Evolutionary conservation across 2,329 filamentous ascomycete genomes (phyloP).

Genomic region (Xylariaceae sp.): DNA sequence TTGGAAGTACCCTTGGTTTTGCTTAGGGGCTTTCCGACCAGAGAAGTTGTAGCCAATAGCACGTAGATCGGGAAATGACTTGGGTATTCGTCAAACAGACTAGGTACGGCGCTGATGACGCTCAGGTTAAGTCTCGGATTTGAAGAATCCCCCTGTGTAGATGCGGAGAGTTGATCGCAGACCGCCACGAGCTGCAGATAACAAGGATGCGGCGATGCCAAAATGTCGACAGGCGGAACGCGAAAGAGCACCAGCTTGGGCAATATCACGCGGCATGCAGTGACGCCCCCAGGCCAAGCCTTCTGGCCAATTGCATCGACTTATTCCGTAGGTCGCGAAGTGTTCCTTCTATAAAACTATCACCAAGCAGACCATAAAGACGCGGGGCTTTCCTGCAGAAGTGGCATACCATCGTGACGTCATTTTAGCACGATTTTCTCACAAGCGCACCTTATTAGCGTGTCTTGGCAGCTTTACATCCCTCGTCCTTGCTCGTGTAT

Average conservation of each 20-base stretch:
- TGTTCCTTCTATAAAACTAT: background rate
- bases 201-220: background rate
- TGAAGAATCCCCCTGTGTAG: background rate
- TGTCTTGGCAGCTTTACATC: no score
- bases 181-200: slow-evolving; percentile 1
- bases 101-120: no score
- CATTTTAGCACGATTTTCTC: slow-evolving; percentile 10
- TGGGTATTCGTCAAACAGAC: slow-evolving; percentile 1
- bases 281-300: background rate
- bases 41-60: slow-evolving; percentile 4
- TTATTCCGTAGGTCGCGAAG: background rate
- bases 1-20: slow-evolving; percentile 20
- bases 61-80: background rate
- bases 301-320: slow-evolving; percentile 3
- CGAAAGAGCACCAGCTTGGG: background rate
- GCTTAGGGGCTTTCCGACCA: background rate
- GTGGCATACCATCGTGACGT: slow-evolving; percentile 24
- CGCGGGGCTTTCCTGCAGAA: slow-evolving; percentile 7
- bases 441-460: background rate
- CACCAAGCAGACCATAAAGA: background rate
- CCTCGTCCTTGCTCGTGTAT: no score
- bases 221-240: slow-evolving; percentile 8
- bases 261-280: slow-evolving; percentile 12
- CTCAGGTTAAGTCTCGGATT: no score
- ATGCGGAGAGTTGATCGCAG: background rate